Base-by-base conservation (phyloP, 768 basidiomycete genomes). In the Podaxis sp. region DNA sequence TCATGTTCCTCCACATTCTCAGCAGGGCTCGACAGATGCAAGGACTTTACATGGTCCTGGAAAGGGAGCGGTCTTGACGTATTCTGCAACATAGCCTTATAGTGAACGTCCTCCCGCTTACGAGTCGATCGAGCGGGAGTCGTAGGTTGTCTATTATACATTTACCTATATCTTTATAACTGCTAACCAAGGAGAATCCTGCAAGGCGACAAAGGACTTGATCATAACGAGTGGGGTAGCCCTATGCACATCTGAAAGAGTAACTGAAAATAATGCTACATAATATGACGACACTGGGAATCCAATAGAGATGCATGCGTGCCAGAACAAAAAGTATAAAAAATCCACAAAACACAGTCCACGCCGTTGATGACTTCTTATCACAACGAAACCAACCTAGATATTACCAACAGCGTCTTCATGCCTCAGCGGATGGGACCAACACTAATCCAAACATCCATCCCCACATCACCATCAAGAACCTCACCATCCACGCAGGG, bases 381-480 rank as follows among this genome's bases (percentile, higher is more conserved):
- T n/a, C 41, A 43, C 8, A 43, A 43, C 41, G 12, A 43, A 43
- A 15, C 15, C 41, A 17, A 17, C n/a, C n/a, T 38, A 19, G n/a
- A 55, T 19, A 36, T 12, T 8, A 19, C 19, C 47, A 49, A 33
- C 7, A 15, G 13, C 4, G 19, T 27, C 27, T 22, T 59, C 57
- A 59, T 8, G 33, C 8, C 22, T 47, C 40, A 46, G 53, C 27
- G 22, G 41, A 33, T 4, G 60, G 60, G 15, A 61, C 60, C 52
- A 61, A 55, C 24, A 85, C 74, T 46, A 87, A 76, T 33, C 90
- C 80, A 46, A 86, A 82, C 65, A 91, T 79, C 90, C 90, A 91
- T 24, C 89, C 90, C 71, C 89, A 91, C 73, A 90, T 81, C 33
- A 85, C 79, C 89, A 92, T 90, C 73, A 91, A 72, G 70, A 90